Conservation (phyloP, 2,329 filamentous ascomycete species). For the Alternaria triticimaculans region DNA sequence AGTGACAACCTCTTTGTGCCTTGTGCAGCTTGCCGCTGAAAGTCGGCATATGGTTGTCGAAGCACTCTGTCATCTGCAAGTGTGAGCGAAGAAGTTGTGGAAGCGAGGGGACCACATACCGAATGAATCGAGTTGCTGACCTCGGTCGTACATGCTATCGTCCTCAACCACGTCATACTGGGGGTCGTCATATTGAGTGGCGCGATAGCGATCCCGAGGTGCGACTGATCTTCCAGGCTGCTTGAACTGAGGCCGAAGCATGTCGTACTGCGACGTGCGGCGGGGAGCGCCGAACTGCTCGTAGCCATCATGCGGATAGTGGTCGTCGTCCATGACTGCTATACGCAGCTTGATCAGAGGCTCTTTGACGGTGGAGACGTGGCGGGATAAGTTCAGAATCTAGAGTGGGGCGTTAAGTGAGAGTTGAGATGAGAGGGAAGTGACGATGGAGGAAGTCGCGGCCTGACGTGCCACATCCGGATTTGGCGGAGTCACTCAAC, state of each 20-base stretch:
- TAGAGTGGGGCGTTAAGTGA: conserved; percentile 4
- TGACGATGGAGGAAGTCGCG: conserved; percentile 29
- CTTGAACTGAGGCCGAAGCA: conserved; percentile 22
- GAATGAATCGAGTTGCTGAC: conserved; percentile 55
- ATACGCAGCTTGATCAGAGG: background rate
- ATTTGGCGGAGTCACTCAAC: background rate
- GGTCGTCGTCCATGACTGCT: conserved; percentile 27
- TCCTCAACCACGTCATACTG: conserved; percentile 36
- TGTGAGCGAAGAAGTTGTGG: background rate
- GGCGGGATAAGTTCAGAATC: background rate
- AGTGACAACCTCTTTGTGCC: conserved; percentile 50
- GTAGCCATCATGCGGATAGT: conserved; percentile 14
- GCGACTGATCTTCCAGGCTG: conserved; percentile 11
- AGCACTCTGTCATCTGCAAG: conserved; percentile 46
- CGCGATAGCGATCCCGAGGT: conserved; percentile 35
- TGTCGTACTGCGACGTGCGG: conserved; percentile 15
- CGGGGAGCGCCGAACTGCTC: conserved; percentile 6
- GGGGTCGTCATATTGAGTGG: conserved; percentile 17
- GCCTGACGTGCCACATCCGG: conserved; percentile 8
- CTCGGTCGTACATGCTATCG: conserved; percentile 22
- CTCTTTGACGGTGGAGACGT: background rate
- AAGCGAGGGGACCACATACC: conserved; percentile 45
- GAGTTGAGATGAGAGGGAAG: conserved; percentile 21
- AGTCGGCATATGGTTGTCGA: conserved; percentile 39
- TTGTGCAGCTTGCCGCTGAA: conserved; percentile 43